Evolutionary conservation across 164 flowering plant genomes (phyloP), one percentile per base, ranked within the genome.

Genomic region (Vitis vinifera): DNA sequence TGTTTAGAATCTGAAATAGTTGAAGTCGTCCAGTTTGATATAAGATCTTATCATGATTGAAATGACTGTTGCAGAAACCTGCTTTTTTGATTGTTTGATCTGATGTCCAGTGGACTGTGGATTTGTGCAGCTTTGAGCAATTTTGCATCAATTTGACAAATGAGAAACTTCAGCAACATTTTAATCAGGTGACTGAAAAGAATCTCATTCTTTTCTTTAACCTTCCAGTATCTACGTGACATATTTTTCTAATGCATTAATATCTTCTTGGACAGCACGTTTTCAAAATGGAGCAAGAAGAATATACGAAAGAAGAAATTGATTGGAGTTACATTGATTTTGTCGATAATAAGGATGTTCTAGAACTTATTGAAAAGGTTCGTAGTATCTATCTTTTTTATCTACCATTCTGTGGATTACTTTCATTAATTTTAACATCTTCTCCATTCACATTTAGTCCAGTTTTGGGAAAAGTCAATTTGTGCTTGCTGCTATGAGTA

Each of bases 81-180:
- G 51, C 9, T 68, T 30, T 1, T n/a, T 27, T 37, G 27, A 10
- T 70, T 68, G 2, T 31, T 51, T 11, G 29, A n/a, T 49, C 19
- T 51, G 62, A 62, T 73, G 50, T 63, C 64, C 23, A 10, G 9
- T 58, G 4, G 47, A 9, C 53, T 50, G 11, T 60, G 27, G 16
- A 14, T 69, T 68, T 50, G 44, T 83, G 80, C 91, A 96, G 99
- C 73, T 96, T 96, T 83, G 99, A 96, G 84, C 99, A 96, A 74
- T 96, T 96, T 73, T 96, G 99, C 82, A 96, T 96, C 75, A 96
- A 96, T 84, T 83, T 96, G 86, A 96, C 99, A 14, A 96, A 96
- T 85, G 99, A 96, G 86, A 96, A 96, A 78, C 97, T 96, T 63
- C 99, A 96, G 81, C 99, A 96, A 75, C 99, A 96, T 79, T 96